A percentile compares a stretch with the other conserved stretches of the same genome.
phyloP scores from a whole-genome alignment of 2,329 filamentous ascomycete genomes.

The Grosmannia clavigera region DNA sequence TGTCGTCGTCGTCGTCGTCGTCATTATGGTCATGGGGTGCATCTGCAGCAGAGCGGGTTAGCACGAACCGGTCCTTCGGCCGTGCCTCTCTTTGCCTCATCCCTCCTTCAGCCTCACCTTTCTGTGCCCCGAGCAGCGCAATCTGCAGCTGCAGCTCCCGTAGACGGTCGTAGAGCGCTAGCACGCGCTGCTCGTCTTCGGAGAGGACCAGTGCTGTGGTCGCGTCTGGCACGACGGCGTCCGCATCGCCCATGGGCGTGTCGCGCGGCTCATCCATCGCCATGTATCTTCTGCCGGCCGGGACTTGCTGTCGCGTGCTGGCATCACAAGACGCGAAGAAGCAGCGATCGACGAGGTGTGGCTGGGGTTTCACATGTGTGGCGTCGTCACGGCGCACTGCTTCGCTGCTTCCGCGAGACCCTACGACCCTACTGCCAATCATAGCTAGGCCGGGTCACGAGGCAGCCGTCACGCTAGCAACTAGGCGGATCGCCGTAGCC shows the following conservation, averaged over 20 bases:
- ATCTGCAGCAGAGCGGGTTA: too few species aligned
- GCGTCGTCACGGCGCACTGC: not conserved
- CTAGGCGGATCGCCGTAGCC: not conserved
- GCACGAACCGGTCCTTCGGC: too few species aligned
- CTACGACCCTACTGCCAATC: not conserved
- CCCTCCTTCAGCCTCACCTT: conserved; percentile 18
- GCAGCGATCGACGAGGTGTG: not conserved
- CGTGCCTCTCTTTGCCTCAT: not conserved
- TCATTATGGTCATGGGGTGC: not conserved
- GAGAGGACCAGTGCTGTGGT: conserved; percentile 40
- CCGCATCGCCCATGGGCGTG: conserved; percentile 6
- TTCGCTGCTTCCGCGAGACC: not conserved
- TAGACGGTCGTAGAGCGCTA: conserved; percentile 59
- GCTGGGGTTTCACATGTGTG: not conserved
- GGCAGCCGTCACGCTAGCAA: conserved; percentile 6
- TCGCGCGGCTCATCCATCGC: conserved; percentile 5
- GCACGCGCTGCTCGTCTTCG: conserved; percentile 49
- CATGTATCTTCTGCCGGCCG: not conserved
- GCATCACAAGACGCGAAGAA: not conserved
- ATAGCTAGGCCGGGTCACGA: conserved; percentile 5
- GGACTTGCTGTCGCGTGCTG: not conserved
- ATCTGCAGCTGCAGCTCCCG: conserved; percentile 62
- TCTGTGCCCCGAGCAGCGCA: conserved; percentile 43
- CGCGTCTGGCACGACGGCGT: not conserved
- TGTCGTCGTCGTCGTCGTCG: not conserved